Conservation (phyloP, 2,329 filamentous ascomycete species). For the Gremmenia infestans region DNA sequence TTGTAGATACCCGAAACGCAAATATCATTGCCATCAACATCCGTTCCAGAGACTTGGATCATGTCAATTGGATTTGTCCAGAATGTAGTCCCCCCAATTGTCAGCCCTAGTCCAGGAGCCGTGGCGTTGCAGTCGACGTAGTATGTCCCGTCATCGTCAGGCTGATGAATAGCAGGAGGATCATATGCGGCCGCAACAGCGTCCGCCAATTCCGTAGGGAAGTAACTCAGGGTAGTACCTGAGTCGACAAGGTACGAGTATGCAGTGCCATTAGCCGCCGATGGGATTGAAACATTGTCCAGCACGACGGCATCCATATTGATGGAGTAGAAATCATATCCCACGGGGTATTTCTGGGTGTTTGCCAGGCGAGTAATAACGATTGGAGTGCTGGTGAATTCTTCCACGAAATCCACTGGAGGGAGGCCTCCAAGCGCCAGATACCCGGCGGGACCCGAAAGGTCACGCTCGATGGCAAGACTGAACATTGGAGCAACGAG, state of each 20-base stretch:
- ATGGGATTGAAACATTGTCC: not conserved
- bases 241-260: slow-evolving; percentile 30
- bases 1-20: too few species aligned
- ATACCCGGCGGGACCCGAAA: slow-evolving; percentile 35
- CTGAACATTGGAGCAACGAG: slow-evolving; percentile 42
- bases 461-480: slow-evolving; percentile 38
- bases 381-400: slow-evolving; percentile 19
- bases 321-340: slow-evolving; percentile 22
- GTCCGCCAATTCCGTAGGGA: slow-evolving; percentile 34
- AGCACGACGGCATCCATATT: slow-evolving; percentile 12
- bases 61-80: slow-evolving; percentile 28
- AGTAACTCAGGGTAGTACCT: slow-evolving; percentile 38
- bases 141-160: slow-evolving; percentile 30
- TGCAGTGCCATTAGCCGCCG: slow-evolving; percentile 5
- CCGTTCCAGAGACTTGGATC: slow-evolving; percentile 16
- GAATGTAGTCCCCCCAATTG: slow-evolving; percentile 34
- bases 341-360: not conserved
- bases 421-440: slow-evolving; percentile 46
- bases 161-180: slow-evolving; percentile 35
- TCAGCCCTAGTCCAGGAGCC: slow-evolving; percentile 37
- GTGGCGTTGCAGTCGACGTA: slow-evolving; percentile 38
- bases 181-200: slow-evolving; percentile 37
- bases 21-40: not conserved
- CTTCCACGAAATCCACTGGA: slow-evolving; percentile 31
- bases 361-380: not conserved